Evolutionary conservation across 2,329 filamentous ascomycete genomes (phyloP).

Genomic region (Didymosphaeria variabile): DNA sequence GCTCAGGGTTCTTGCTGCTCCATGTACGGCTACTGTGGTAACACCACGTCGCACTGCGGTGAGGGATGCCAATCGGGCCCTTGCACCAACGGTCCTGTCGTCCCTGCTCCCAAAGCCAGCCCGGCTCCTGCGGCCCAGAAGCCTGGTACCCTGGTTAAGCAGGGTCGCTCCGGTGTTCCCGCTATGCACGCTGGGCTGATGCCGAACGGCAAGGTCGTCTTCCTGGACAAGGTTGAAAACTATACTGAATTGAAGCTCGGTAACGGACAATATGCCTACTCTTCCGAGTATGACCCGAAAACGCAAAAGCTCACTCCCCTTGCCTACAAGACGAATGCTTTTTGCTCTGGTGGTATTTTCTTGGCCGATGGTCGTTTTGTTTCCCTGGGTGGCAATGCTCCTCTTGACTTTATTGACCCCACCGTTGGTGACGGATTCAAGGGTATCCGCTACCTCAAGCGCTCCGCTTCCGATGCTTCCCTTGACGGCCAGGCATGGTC

Average conservation of each 20-base stretch:
- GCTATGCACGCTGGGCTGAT: slow-evolving; percentile 70
- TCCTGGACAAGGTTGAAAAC: slow-evolving; percentile 71
- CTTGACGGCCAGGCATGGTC: slow-evolving; percentile 62
- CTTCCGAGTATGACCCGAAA: slow-evolving; percentile 65
- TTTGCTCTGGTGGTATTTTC: slow-evolving; percentile 68
- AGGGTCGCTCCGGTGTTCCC: slow-evolving; percentile 68
- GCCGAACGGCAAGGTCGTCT: slow-evolving; percentile 67
- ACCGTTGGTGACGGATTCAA: slow-evolving; percentile 68
- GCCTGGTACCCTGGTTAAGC: slow-evolving; percentile 58
- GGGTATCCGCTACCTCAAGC: slow-evolving; percentile 64
- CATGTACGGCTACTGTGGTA: slow-evolving; percentile 66
- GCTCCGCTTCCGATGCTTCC: slow-evolving; percentile 55
- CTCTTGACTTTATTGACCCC: slow-evolving; percentile 63
- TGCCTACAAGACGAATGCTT: slow-evolving; percentile 66
- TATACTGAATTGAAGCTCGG: slow-evolving; percentile 65
- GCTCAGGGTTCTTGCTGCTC: slow-evolving; percentile 63
- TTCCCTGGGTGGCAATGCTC: slow-evolving; percentile 67
- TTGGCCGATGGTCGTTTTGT: slow-evolving; percentile 65
- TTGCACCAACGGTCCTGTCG: slow-evolving; percentile 54
- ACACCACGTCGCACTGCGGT: slow-evolving; percentile 62
- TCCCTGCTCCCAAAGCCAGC: slow-evolving; percentile 53
- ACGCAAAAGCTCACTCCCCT: slow-evolving; percentile 59
- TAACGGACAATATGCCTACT: slow-evolving; percentile 67
- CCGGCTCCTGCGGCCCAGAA: slow-evolving; percentile 58
- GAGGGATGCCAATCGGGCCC: slow-evolving; percentile 64